Base-by-base conservation (phyloP, 176 grass and related monocot species). In the Oryza nivara region DNA sequence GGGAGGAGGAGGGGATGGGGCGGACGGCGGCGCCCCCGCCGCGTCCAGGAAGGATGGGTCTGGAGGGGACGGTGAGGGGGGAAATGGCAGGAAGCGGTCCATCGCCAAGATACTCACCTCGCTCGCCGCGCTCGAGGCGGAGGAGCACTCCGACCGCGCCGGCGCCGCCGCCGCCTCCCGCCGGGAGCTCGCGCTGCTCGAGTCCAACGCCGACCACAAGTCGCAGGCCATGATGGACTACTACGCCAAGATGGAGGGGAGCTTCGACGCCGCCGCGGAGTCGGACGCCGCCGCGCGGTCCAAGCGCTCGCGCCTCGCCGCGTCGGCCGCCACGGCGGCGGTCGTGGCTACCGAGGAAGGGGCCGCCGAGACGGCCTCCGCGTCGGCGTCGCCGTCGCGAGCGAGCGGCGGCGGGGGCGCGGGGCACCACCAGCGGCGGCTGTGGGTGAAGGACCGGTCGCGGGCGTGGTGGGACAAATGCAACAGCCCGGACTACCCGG, bases 361-460 rank as follows among this genome's bases (percentile, higher is more conserved):
- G 0, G 30, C 84, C 0, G 64, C 71, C 1, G 30, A 80, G 3
- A 8, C 86, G 0, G 63, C 74, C 6, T 19, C 87, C 20, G 77
- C 76, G 0, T 84, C 85, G 30, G 28, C 28, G 68, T 83, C 79
- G 26, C 56, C 61, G 23, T 65, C 36, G 1, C 46, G 74, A 9
- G 34, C 10, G 23, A 16, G 35, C 43, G n/a, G 26, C 40, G 43
- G 47, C 43, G n/a, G 26, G 26, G 43, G 47, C 9, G 23, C 19
- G 11, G 65, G 54, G 26, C 86, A 78, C 75, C 95, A 95, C 64
- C 95, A 93, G 60, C 81, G 95, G 0, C 74, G 95, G 60, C 89
- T 98, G 1, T 98, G 95, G 95, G 95, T 98, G 11, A 98, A 97
- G 83, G 91, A 95, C 86, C 84, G 95, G 32, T 98, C 95, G 9